Evolutionary conservation across 495 filamentous ascomycete species (phyloP).

Genomic region (Tuber calosporum): DNA sequence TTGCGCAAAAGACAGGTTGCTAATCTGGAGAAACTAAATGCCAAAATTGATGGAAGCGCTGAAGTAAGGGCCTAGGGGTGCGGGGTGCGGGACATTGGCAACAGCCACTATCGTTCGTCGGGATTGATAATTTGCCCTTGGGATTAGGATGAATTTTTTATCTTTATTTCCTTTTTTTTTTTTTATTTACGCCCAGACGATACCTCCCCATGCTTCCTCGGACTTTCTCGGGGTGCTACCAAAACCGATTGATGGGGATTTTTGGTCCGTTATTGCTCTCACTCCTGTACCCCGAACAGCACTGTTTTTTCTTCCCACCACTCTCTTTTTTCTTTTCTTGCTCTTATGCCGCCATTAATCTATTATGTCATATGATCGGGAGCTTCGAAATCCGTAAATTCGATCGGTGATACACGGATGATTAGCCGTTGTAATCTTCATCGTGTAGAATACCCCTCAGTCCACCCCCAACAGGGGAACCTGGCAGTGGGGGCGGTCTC

Average conservation of each 20-base stretch:
- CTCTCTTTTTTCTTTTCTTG: not conserved
- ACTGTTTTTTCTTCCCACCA: not conserved
- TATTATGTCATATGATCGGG: not conserved
- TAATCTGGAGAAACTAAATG: not conserved
- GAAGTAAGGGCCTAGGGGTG: not conserved
- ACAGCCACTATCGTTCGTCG: not conserved
- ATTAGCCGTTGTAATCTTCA: not conserved
- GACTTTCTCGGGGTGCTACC: not conserved
- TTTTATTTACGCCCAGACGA: not conserved
- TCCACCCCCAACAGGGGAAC: not conserved
- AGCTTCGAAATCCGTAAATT: not conserved
- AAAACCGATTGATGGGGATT: not conserved
- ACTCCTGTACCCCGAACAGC: not conserved
- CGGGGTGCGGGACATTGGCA: not conserved
- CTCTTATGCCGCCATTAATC: not conserved
- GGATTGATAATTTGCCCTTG: not conserved
- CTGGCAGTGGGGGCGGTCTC: not conserved
- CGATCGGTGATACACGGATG: not conserved
- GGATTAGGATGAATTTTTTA: not conserved
- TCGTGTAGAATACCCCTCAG: not conserved
- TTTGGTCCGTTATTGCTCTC: not conserved
- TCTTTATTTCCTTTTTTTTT: not conserved
- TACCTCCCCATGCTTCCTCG: not conserved
- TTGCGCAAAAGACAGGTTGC: not conserved
- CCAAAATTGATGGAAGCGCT: not conserved